Percentiles rank a stretch among this genome's conserved stretches.
Evolutionary conservation across 345 rosid genomes (phyloP).

Genomic region (Salix dunnii): DNA sequence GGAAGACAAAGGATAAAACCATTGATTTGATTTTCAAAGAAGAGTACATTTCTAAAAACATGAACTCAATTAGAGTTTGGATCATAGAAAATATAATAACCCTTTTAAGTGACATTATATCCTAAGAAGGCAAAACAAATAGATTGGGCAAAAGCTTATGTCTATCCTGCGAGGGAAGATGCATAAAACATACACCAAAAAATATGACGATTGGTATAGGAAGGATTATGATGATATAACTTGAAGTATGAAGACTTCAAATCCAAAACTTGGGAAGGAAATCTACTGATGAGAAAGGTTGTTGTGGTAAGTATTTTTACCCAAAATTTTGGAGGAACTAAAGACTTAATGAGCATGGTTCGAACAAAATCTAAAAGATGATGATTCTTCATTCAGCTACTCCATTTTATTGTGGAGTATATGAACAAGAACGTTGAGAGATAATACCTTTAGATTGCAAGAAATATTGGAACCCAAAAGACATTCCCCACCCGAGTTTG

Average conservation of each 20-base stretch:
- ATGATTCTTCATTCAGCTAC: background rate
- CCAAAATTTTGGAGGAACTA: background rate
- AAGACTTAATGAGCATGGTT: background rate
- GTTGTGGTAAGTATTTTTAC: background rate
- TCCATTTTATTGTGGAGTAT: slow-evolving; percentile 4
- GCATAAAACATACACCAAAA: background rate
- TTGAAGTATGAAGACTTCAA: background rate
- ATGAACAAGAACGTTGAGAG: background rate
- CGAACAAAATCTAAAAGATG: slow-evolving; percentile 5
- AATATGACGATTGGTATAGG: background rate
- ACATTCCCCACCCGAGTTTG: no score
- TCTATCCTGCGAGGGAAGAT: background rate
- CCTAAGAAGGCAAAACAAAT: background rate
- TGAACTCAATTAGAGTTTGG: no score
- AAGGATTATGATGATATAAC: background rate
- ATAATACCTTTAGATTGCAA: no score
- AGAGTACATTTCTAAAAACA: no score
- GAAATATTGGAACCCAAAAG: no score
- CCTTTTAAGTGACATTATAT: no score
- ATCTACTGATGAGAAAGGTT: background rate
- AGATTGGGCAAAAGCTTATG: background rate
- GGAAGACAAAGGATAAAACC: background rate
- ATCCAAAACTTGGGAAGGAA: background rate
- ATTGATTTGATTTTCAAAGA: background rate
- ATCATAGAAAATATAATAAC: background rate